phyloP scores from a whole-genome alignment of 192 early-diverging fungal genomes.

The Coemansia sp. region DNA sequence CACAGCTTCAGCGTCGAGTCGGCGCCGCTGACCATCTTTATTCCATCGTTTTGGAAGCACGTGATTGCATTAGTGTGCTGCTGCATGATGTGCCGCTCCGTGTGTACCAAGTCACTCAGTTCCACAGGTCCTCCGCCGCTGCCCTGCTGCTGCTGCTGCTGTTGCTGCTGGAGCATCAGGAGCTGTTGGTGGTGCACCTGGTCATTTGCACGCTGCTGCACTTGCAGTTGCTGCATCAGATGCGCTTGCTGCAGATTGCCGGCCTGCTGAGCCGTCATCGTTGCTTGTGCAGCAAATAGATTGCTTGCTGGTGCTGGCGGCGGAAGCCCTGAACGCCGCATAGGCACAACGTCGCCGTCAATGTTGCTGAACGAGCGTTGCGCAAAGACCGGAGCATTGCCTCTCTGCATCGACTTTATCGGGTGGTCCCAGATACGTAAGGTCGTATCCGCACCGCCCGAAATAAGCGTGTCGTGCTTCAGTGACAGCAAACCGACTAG shows the following conservation, averaged over 20 bases:
- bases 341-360: constrained; percentile 24
- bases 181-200: constrained; percentile 41
- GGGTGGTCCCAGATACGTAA: constrained; percentile 89
- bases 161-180: constrained; percentile 29
- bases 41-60: constrained; percentile 95
- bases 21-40: constrained; percentile 91
- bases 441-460: constrained; percentile 92
- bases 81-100: constrained; percentile 67
- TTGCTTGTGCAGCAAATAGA: constrained; percentile 17
- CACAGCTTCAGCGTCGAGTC: constrained; percentile 95
- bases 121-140: neutral
- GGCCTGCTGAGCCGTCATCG: constrained; percentile 17
- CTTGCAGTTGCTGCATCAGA: constrained; percentile 44
- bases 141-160: constrained; percentile 31
- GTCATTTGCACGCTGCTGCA: constrained; percentile 52
- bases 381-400: neutral
- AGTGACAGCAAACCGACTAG: constrained; percentile 92
- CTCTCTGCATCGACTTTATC: constrained; percentile 26
- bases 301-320: neutral
- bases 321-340: neutral
- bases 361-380: constrained; percentile 49
- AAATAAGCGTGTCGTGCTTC: constrained; percentile 81
- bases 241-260: constrained; percentile 44
- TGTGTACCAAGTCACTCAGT: constrained; percentile 41
- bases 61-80: constrained; percentile 80